Evolutionary conservation across 1,284 basidiomycete genomes (phyloP), one percentile per base, ranked within the genome.

Genomic region (Volvariella surrecta): DNA sequence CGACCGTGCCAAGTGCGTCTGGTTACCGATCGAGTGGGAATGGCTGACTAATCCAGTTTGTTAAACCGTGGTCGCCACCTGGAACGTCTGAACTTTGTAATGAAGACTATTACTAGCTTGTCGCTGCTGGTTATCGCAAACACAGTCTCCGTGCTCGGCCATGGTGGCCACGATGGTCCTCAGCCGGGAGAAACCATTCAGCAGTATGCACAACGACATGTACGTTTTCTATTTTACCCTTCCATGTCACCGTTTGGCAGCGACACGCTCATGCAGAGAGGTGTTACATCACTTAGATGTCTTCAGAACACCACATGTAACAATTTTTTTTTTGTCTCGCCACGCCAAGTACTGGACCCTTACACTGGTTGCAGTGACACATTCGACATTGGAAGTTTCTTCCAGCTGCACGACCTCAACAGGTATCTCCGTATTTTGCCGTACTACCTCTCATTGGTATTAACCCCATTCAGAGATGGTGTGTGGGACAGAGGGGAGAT

Each of bases 371-470:
- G 35, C 54, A 90, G 87, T 48, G 86, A 89, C 57, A 71, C 79
- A 4, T 90, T 90, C 48, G 87, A 90, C 58, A 65, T 77, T 15
- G 67, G 73, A 50, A 85, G 83, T 58, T 90, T 90, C 72, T 90
- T 90, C 70, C 79, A 83, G 47, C 71, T 98, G 8, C 94, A 98
- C 62, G 94, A 98, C 64, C 71, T 98, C 47, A 81, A 97, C 65
- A 70, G 80, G 75, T 86, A 62, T 52, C 73, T 63, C 43, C 32
- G 40, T 42, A 9, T 41, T 4, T 22, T 24, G 9, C 31, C 15
- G 15, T 16, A 15, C 7, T 38, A 28, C 21, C 2, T 17, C n/a
- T 13, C 16, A 6, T 35, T 35, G n/a, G n/a, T 8, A 15, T 34
- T 21, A 17, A 34, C 45, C 21, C 17, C 4, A 31, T 32, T 4